Conservation (phyloP, 768 basidiomycete species). For the Boletus sensibilis region DNA sequence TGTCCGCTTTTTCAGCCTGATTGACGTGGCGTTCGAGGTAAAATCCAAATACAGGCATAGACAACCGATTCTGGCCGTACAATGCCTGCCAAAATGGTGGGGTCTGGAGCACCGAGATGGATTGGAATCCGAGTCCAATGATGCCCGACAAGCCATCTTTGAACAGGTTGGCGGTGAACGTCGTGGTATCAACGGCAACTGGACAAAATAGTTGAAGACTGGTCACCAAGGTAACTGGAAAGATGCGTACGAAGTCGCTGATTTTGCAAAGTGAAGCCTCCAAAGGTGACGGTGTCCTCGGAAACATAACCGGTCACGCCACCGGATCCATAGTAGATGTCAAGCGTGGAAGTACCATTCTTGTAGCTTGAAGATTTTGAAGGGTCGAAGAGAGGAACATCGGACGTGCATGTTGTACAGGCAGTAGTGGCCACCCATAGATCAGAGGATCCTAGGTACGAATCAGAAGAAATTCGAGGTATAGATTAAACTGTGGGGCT, state of each 20-base stretch:
- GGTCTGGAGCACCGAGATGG: constrained; percentile 52
- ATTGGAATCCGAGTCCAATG: constrained; percentile 65
- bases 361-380: constrained; percentile 40
- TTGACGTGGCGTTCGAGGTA: constrained; percentile 55
- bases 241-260: constrained; percentile 54
- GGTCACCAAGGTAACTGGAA: background rate
- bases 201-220: background rate
- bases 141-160: constrained; percentile 56
- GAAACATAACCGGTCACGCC: constrained; percentile 52
- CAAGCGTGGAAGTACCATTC: constrained; percentile 20
- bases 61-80: constrained; percentile 38
- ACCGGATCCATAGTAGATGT: constrained; percentile 70
- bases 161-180: constrained; percentile 6
- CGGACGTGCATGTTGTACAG: constrained; percentile 42
- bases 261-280: constrained; percentile 50
- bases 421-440: constrained; percentile 70
- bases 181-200: constrained; percentile 58
- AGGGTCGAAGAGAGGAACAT: constrained; percentile 44
- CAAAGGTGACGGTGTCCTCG: constrained; percentile 62
- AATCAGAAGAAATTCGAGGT: background rate
- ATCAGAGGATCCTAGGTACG: constrained; percentile 53
- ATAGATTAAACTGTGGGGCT: background rate
- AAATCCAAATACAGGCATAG: constrained; percentile 56
- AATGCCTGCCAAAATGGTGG: constrained; percentile 66
- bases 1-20: constrained; percentile 23